Evolutionary conservation across 257 asterid genomes (phyloP).

Genomic region (Scutellaria baicalensis): DNA sequence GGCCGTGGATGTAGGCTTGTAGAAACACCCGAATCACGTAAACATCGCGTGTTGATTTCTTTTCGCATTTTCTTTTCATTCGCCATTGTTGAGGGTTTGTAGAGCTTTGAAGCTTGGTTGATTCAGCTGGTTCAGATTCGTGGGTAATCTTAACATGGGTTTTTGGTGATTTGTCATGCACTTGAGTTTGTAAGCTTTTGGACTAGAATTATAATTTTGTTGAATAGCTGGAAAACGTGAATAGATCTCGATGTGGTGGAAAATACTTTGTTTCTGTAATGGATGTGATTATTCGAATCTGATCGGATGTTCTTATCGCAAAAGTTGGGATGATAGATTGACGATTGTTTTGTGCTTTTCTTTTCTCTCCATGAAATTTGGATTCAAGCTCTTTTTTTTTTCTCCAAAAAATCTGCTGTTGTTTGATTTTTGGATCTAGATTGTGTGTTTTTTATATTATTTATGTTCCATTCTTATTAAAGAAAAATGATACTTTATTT

Average conservation of each 20-base stretch:
- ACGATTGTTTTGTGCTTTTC: not conserved
- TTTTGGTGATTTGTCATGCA: slow-evolving; percentile 2
- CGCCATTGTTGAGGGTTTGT: too few species aligned
- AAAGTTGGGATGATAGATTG: not conserved
- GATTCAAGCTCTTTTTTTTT: not conserved
- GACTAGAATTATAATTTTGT: too few species aligned
- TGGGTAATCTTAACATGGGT: too few species aligned
- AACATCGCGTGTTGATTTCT: too few species aligned
- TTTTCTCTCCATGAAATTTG: slow-evolving; percentile 1
- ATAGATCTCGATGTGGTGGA: not conserved
- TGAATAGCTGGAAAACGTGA: not conserved
- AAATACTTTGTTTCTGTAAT: not conserved
- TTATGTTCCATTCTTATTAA: too few species aligned
- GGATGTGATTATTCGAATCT: not conserved
- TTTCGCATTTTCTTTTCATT: too few species aligned
- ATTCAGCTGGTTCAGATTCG: too few species aligned
- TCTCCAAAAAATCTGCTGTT: not conserved
- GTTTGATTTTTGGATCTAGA: slow-evolving; percentile 8
- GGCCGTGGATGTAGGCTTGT: too few species aligned
- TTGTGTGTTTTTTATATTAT: not conserved
- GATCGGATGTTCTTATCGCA: slow-evolving; percentile 1
- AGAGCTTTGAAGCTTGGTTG: too few species aligned
- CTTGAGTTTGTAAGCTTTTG: not conserved
- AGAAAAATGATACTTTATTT: too few species aligned
- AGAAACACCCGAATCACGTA: too few species aligned